These are phyloP conservation scores for Globisporangium parvum DNA, from an alignment of 352 stramenopile species.

Conservation along the genomic window DNA sequence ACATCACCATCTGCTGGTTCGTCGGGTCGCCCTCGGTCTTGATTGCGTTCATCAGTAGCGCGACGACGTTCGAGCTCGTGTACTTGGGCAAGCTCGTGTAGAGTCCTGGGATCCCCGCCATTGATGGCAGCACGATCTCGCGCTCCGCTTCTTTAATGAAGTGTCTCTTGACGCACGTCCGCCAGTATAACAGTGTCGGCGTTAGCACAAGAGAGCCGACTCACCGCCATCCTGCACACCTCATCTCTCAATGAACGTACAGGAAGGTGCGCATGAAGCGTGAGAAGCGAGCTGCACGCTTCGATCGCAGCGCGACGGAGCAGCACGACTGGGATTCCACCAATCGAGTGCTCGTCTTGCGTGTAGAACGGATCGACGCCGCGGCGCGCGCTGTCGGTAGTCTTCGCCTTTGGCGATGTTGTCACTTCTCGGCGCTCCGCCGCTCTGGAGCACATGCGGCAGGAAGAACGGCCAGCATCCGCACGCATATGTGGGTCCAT, in stretches of 20 bases:
- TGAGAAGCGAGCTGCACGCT: constrained; percentile 75
- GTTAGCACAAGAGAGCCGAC: neutral
- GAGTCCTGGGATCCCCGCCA: constrained; percentile 58
- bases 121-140: constrained; percentile 51
- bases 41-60: constrained; percentile 73
- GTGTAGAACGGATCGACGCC: constrained; percentile 39
- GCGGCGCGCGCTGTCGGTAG: constrained; percentile 25
- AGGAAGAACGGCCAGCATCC: constrained; percentile 3
- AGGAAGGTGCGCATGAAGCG: constrained; percentile 72
- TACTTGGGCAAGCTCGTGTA: constrained; percentile 82
- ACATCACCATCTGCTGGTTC: constrained; percentile 89
- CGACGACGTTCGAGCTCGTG: constrained; percentile 82
- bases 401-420: constrained; percentile 27
- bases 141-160: constrained; percentile 80
- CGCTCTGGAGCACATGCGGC: constrained; percentile 11
- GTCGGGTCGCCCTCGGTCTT: constrained; percentile 79
- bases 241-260: constrained; percentile 16
- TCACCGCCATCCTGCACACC: neutral
- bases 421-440: constrained; percentile 27
- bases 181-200: neutral
- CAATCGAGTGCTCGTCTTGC: constrained; percentile 61
- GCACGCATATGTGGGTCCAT: neutral
- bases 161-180: constrained; percentile 24
- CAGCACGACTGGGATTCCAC: constrained; percentile 66
- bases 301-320: constrained; percentile 73